These are phyloP conservation scores for Bipolaris bicolor DNA, from an alignment of 2,329 filamentous ascomycete genomes.

Conservation along the genomic window DNA sequence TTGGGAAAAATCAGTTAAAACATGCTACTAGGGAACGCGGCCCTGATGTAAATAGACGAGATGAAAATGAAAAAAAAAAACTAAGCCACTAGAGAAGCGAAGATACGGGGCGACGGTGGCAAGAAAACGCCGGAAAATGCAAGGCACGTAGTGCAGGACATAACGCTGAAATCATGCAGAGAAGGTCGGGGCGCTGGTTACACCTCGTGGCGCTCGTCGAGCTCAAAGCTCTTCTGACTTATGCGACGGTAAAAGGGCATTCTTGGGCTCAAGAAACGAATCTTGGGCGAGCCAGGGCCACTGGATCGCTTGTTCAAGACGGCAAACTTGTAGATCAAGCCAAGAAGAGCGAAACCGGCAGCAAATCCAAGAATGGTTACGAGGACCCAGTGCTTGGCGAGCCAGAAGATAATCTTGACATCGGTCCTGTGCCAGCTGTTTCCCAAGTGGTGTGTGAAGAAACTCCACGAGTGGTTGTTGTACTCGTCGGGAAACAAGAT, in stretches of 20 bases:
- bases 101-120: slow-evolving; percentile 25
- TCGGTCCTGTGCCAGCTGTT: slow-evolving; percentile 71
- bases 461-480: slow-evolving; percentile 71
- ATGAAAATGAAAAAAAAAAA: slow-evolving; percentile 15
- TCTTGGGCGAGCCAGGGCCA: slow-evolving; percentile 25
- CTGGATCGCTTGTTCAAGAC: slow-evolving; percentile 39
- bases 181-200: slow-evolving; percentile 17
- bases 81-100: slow-evolving; percentile 6
- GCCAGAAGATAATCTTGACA: slow-evolving; percentile 70
- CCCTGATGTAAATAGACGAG: slow-evolving; percentile 13
- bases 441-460: slow-evolving; percentile 70
- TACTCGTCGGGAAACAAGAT: slow-evolving; percentile 75
- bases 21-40: slow-evolving; percentile 8
- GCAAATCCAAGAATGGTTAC: slow-evolving; percentile 62
- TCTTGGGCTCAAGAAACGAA: slow-evolving; percentile 26
- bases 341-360: slow-evolving; percentile 58
- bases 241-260: slow-evolving; percentile 47
- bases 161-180: slow-evolving; percentile 31
- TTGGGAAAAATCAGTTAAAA: slow-evolving; percentile 17
- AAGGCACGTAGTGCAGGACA: slow-evolving; percentile 23
- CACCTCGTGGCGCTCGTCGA: slow-evolving; percentile 47
- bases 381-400: slow-evolving; percentile 62
- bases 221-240: slow-evolving; percentile 45
- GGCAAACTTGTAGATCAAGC: slow-evolving; percentile 60
- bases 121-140: slow-evolving; percentile 35